phyloP scores from a whole-genome alignment of 148 eudicot genomes.

The Pharnaceum exiguum region DNA sequence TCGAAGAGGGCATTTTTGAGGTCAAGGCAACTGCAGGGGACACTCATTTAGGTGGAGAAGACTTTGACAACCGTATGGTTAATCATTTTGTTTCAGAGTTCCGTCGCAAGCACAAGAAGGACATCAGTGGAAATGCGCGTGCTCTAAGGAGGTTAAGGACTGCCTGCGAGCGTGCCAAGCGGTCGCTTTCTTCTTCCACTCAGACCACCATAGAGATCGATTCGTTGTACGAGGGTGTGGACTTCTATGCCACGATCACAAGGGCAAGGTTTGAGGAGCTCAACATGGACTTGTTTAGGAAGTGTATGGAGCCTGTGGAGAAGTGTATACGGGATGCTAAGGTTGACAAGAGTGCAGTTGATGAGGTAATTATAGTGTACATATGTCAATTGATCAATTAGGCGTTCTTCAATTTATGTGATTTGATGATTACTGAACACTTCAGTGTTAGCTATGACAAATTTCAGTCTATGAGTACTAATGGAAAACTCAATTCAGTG shows the following conservation, averaged over 20 bases:
- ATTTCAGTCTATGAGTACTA: too few relatives aligned
- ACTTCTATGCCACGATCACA: conserved; percentile 12
- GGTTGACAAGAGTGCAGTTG: conserved; percentile 20
- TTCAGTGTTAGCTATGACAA: too few relatives aligned
- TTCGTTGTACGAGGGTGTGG: conserved; percentile 15
- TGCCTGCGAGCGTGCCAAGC: conserved; percentile 16
- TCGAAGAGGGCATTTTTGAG: conserved; percentile 16
- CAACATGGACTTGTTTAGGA: conserved; percentile 13
- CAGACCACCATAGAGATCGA: conserved; percentile 14
- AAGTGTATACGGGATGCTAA: conserved; percentile 22
- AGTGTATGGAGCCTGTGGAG: conserved; percentile 24
- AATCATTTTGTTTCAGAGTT: conserved; percentile 18
- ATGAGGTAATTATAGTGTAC: too few relatives aligned
- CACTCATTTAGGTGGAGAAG: conserved; percentile 9
- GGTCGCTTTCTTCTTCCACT: conserved; percentile 5
- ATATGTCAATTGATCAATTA: too few relatives aligned
- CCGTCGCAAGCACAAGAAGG: conserved; percentile 16
- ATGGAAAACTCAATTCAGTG: too few relatives aligned
- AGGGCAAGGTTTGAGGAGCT: conserved; percentile 18
- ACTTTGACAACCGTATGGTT: conserved; percentile 13
- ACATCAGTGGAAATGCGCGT: conserved; percentile 11
- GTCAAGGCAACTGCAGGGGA: conserved; percentile 21
- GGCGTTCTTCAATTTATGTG: too few relatives aligned
- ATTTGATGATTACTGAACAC: too few relatives aligned
- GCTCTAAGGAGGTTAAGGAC: conserved; percentile 3